Conservation (phyloP, 2,329 filamentous ascomycete species). For the Sporothrix pseudoabietina region DNA sequence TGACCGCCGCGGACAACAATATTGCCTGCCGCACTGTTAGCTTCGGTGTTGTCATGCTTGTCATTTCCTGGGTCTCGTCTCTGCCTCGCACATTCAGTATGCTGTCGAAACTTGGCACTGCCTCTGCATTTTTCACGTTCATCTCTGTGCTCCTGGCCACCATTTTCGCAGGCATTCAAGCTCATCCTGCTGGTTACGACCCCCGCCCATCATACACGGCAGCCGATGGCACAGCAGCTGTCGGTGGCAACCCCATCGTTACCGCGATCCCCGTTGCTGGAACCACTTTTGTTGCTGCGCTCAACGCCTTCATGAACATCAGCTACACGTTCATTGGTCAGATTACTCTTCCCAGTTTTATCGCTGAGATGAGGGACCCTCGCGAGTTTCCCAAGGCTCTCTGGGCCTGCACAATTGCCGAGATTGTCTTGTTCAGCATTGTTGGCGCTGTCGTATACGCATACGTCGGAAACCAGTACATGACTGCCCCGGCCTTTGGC, state of each 20-base stretch:
- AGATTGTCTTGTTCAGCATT: slow-evolving; percentile 81
- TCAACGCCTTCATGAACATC: slow-evolving; percentile 92
- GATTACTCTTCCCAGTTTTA: slow-evolving; percentile 91
- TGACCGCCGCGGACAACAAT: slow-evolving; percentile 67
- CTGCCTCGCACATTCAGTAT: slow-evolving; percentile 83
- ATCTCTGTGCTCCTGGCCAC: slow-evolving; percentile 82
- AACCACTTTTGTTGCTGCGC: slow-evolving; percentile 78
- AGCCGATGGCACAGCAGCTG: slow-evolving; percentile 37
- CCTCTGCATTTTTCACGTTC: slow-evolving; percentile 85
- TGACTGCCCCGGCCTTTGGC: slow-evolving; percentile 83
- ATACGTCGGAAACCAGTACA: slow-evolving; percentile 89
- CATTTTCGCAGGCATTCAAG: slow-evolving; percentile 77
- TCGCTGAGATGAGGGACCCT: slow-evolving; percentile 83
- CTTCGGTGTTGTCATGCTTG: slow-evolving; percentile 72
- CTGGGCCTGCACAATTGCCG: slow-evolving; percentile 85
- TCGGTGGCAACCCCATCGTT: slow-evolving; percentile 65
- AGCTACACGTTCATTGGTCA: slow-evolving; percentile 96
- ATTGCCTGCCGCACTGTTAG: slow-evolving; percentile 73
- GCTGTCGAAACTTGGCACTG: slow-evolving; percentile 75
- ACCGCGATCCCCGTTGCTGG: slow-evolving; percentile 66
- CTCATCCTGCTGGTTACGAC: slow-evolving; percentile 69
- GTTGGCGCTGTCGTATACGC: slow-evolving; percentile 80
- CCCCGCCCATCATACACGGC: slow-evolving; percentile 47
- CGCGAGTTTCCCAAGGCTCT: slow-evolving; percentile 91
- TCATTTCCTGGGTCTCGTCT: slow-evolving; percentile 77